Conservation (phyloP, 2,329 filamentous ascomycete species). For the Hymenoscyphus fraxineus region DNA sequence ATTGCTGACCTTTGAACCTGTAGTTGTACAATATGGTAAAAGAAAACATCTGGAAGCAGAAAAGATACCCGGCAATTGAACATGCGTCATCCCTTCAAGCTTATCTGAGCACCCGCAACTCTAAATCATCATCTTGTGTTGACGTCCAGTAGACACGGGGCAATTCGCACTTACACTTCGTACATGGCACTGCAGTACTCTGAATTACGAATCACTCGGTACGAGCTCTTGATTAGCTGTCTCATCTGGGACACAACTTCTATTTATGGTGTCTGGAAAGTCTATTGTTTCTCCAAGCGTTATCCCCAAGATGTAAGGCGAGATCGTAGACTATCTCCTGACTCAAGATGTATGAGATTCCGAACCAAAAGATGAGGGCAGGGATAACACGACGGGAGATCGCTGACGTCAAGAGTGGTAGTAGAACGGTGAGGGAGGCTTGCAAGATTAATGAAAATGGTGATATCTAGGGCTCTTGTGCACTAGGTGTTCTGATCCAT, state of each 20-base stretch:
- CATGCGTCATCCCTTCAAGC: neutral
- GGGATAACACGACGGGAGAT: neutral
- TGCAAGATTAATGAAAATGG: neutral
- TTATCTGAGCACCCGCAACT: neutral
- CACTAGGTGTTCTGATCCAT: too few relatives aligned
- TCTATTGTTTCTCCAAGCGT: slow-evolving; percentile 7
- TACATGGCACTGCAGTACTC: too few relatives aligned
- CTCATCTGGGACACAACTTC: neutral
- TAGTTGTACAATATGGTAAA: neutral
- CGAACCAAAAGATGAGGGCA: neutral
- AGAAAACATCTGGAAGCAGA: neutral
- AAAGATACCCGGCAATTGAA: neutral
- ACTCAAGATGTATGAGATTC: slow-evolving; percentile 5
- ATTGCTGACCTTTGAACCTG: neutral
- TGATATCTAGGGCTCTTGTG: too few relatives aligned
- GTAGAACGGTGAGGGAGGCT: neutral
- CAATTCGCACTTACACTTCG: too few relatives aligned
- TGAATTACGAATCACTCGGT: too few relatives aligned
- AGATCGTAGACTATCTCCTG: slow-evolving; percentile 3
- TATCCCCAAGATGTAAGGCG: neutral
- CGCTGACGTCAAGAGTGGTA: slow-evolving; percentile 3
- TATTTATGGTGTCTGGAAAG: slow-evolving; percentile 1
- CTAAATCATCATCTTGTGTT: neutral
- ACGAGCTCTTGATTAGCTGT: neutral
- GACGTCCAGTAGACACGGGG: neutral